A percentile compares a stretch with the other conserved stretches of the same genome.
phyloP scores from a whole-genome alignment of 257 asterid species.

The Ilex aquifolium region DNA sequence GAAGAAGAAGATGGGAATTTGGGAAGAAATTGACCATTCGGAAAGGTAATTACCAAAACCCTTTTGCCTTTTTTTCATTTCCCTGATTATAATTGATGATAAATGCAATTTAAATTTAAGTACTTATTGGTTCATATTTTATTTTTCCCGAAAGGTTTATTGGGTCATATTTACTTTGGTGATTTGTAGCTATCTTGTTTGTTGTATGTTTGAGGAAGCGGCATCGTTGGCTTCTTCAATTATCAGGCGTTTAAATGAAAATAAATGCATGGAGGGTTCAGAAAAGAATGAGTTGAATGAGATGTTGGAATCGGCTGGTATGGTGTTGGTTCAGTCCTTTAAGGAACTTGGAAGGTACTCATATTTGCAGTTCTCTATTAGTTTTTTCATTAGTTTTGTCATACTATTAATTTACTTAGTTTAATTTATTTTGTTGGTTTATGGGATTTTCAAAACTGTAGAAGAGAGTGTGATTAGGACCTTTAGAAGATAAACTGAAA shows the following conservation, averaged over 20 bases:
- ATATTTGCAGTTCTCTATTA: background rate
- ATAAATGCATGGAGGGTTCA: constrained; percentile 6
- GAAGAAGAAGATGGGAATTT: constrained; percentile 10
- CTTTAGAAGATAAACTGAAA: no score
- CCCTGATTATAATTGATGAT: no score
- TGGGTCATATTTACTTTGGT: constrained; percentile 2
- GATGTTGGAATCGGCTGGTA: constrained; percentile 79
- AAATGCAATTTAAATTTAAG: no score
- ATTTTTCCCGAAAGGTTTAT: no score
- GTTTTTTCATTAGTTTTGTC: background rate
- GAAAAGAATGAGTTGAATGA: constrained; percentile 38
- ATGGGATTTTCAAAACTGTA: no score
- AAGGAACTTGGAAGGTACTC: constrained; percentile 56
- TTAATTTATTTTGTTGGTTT: background rate
- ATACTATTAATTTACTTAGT: background rate
- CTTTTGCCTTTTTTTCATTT: background rate
- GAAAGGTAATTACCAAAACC: constrained; percentile 33
- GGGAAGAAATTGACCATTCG: constrained; percentile 58
- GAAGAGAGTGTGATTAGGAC: no score
- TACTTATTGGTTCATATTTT: no score
- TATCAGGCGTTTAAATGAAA: constrained; percentile 36
- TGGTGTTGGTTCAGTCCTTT: constrained; percentile 83
- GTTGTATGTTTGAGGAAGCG: constrained; percentile 76
- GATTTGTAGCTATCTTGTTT: constrained; percentile 58
- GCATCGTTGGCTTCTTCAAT: constrained; percentile 43